phyloP scores from a whole-genome alignment of 83 land plant species.

The Picea abies region DNA sequence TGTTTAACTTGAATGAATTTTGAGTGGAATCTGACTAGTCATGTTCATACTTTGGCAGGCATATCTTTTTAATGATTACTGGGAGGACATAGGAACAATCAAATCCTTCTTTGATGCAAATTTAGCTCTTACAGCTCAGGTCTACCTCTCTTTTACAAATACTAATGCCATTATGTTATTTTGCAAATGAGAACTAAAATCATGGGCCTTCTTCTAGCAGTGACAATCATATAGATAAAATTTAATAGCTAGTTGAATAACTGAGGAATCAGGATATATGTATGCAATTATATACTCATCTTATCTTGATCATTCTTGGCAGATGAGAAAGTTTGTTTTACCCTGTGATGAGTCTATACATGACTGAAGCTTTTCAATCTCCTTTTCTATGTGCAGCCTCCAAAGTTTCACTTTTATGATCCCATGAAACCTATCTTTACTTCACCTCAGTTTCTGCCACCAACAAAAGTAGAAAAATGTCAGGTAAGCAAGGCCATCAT shows the following conservation, averaged over 20 bases:
- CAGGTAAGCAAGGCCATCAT: conserved; percentile 30
- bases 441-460: conserved; percentile 59
- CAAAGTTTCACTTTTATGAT: conserved; percentile 58
- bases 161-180: not conserved
- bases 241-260: not conserved
- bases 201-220: not conserved
- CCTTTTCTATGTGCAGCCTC: conserved; percentile 45
- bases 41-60: conserved; percentile 29
- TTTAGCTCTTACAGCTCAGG: conserved; percentile 61
- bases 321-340: too few relatives aligned
- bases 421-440: conserved; percentile 58
- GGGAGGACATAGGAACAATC: conserved; percentile 74
- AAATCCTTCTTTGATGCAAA: conserved; percentile 67
- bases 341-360: not conserved
- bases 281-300: too few relatives aligned
- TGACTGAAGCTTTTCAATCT: not conserved
- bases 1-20: not conserved
- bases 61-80: conserved; percentile 59
- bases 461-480: conserved; percentile 64
- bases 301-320: too few relatives aligned
- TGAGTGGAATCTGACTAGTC: not conserved
- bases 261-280: not conserved
- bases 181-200: not conserved
- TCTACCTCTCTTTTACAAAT: conserved; percentile 2
- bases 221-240: not conserved